Base-by-base conservation (phyloP, 148 eudicot species). In the Rhododendron griersonianum region DNA sequence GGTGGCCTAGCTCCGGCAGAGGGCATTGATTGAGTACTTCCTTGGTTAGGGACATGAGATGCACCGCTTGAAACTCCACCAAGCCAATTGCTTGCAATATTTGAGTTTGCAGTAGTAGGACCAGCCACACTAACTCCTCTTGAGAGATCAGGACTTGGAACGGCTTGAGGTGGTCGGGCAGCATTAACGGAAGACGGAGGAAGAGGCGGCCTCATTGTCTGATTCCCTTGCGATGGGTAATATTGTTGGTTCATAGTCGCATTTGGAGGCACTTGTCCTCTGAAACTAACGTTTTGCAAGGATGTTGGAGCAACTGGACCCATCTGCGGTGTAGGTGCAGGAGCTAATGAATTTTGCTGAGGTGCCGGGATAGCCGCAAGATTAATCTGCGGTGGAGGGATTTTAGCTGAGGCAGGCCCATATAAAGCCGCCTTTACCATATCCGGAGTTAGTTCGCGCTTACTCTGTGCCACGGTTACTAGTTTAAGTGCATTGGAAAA, bases 401-500 rank as follows among this genome's bases (percentile, higher is more conserved):
- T 97, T 90, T 92, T 97, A 83, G 95, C 90, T 78, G 99, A 93
- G 89, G 99, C 99, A 53, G 98, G 95, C 83, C 98, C 98, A 86
- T 90, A 93, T 86, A 97, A 82, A 83, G 99, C 99, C 33, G 98
- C 98, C 89, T 94, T 97, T n/a, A 97, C 99, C 89, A 97, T 95
- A 84, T 97, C 99, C 7, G 98, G 93, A 55, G 98, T 94, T 88
- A 97, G 86, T n/a, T 97, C 99, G 61, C 99, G 93, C 91, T 94
- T 97, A 90, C 95, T 93, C 87, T 97, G 99, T 67, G 98, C 99
- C 82, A 97, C 99, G 14, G 99, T 97, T 39, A 97, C 98, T 53
- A 97, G 95, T 89, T 93, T 97, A 44, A 97, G 95, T 37, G 98
- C 98, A 87, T 97, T 97, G 86, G 91, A 97, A 87, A 97, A 97